Evolutionary conservation across 495 filamentous ascomycete species (phyloP).

Genomic region (Collariella sp.): DNA sequence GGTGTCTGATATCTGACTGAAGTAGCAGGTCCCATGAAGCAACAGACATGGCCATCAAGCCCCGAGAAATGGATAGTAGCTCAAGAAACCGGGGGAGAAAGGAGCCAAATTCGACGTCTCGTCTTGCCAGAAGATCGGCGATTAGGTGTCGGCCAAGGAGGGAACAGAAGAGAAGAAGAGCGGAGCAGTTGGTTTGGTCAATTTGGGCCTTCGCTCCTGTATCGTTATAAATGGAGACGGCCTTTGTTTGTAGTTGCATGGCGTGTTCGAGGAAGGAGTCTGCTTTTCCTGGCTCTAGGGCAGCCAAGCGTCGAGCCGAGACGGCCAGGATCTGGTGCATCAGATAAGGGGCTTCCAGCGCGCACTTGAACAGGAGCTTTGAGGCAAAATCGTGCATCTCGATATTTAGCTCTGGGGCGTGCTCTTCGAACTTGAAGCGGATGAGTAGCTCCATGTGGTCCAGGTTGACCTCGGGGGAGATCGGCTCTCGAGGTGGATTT

Average conservation of each 20-base stretch:
- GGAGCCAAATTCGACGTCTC: constrained; percentile 22
- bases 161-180: constrained; percentile 29
- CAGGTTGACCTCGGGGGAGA: constrained; percentile 22
- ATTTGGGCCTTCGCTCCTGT: constrained; percentile 19
- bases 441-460: constrained; percentile 33
- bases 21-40: constrained; percentile 29
- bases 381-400: constrained; percentile 12
- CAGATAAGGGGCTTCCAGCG: constrained; percentile 28
- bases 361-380: constrained; percentile 12
- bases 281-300: constrained; percentile 16
- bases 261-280: constrained; percentile 23
- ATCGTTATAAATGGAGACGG: constrained; percentile 32
- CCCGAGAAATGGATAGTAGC: constrained; percentile 23
- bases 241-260: constrained; percentile 28
- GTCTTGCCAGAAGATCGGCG: constrained; percentile 25
- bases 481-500: neutral
- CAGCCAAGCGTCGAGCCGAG: constrained; percentile 28
- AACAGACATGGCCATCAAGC: constrained; percentile 26
- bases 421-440: constrained; percentile 21
- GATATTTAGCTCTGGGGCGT: constrained; percentile 22
- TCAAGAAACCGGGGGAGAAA: constrained; percentile 27
- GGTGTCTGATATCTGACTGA: constrained; percentile 22
- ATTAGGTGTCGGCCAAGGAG: constrained; percentile 30
- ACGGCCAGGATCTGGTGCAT: constrained; percentile 30
- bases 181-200: constrained; percentile 28